Evolutionary conservation across 2,329 filamentous ascomycete species (phyloP), one percentile per base, ranked within the genome.

Genomic region (Volutella citrinella): DNA sequence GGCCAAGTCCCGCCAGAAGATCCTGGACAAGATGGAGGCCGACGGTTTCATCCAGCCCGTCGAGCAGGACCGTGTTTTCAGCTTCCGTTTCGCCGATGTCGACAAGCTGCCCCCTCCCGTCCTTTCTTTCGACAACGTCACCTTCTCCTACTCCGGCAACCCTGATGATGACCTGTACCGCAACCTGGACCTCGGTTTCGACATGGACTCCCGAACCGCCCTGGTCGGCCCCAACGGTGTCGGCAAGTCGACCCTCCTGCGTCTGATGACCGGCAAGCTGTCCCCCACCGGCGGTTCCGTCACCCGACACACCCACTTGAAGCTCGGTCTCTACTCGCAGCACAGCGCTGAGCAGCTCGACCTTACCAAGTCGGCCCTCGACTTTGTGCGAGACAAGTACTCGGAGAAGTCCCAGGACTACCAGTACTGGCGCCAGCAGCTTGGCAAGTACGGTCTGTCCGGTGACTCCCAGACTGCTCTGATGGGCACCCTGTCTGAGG

Each of bases 21-120:
- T 97, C 66, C 78, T 97, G 51, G 93, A 98, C 79, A 98, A 98
- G 83, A 98, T 98, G 93, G 91, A 97, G 77, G 93, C 94, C 54
- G 93, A 98, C 57, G 93, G 93, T 51, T 93, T 97, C 68, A 97
- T 98, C 61, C 84, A 98, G 69, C 87, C 88, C 37, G 89, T 98
- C 44, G 68, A 76, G 36, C 69, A 79, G 46, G 93, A 98, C 69
- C 79, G 81, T 43, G 84, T 95, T 59, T 98, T 98, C 72, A 91
- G 84, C 38, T 98, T 98, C 84, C 84, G 91, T 58, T 98, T 98
- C 65, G 93, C 93, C 51, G 90, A 97, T 58, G 93, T 97, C 34
- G 93, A 98, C 63, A 98, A 98, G 78, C 83, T 98, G n/a, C 93
- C 93, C 10, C 94, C 93, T 33, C 93, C 93, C 23, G 93, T 98